Evolutionary conservation across 2,329 filamentous ascomycete genomes (phyloP), one percentile per base, ranked within the genome.

Genomic region (Calcarisporium arbuscula): DNA sequence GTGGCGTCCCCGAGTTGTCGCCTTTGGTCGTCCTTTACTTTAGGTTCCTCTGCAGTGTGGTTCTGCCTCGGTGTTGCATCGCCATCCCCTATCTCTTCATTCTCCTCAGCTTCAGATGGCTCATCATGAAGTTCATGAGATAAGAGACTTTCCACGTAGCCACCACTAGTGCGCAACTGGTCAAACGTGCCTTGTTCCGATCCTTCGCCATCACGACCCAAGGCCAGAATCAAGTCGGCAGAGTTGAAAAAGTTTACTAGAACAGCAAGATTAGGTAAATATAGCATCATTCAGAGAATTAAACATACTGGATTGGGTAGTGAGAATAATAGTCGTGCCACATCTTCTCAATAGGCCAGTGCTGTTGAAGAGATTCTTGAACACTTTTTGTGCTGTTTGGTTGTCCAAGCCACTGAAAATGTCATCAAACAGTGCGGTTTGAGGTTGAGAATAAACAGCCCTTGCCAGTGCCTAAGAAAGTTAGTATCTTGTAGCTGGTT

Each of bases 401-500:
- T 47, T 48, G 29, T 65, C 61, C 2, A 65, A 43, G 1, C 58
- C 58, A 28, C 57, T 60, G 12, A 65, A 58, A 5, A 63, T 40
- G 34, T 64, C 60, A 16, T 65, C 61, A 5, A 65, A 51, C 1
- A 64, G 25, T 5, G 55, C 51, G 2, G 60, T 34, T 3, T 44
- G 23, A 1, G 52, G 50, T 4, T 51, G 46, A 1, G 58, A 56
- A 28, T 65, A 65, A 1, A 63, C 32, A 6, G 61, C 61, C 21
- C 62, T 50, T 1, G 62, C 60, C 27, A 65, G 37, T 4, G 61
- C 49, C 59, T 61, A n/a, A 12, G 21, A 19, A 17, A 7, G 20
- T n/a, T 19, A 21, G 2, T 20, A n/a, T n/a, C n/a, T n/a, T n/a
- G n/a, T n/a, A n/a, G n/a, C n/a, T n/a, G n/a, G n/a, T n/a, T n/a